Evolutionary conservation across 352 stramenopile genomes (phyloP), one percentile per base, ranked within the genome.

Genomic region (Phytophthora crassamura): DNA sequence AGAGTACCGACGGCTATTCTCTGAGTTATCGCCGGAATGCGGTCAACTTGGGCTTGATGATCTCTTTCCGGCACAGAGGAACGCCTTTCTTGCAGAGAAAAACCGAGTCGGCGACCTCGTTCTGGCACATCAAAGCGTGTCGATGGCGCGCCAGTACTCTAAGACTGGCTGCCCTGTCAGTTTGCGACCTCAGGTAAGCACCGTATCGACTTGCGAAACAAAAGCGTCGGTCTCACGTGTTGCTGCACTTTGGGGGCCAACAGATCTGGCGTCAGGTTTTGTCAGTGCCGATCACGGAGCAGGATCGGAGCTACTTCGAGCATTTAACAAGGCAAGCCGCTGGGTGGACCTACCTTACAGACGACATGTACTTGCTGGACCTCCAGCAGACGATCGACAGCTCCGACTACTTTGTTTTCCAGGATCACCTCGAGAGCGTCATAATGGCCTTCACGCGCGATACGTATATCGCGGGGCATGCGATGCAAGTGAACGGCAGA

Each of bases 371-470:
- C 64, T 62, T 89, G 46, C 73, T 94, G 15, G 86, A 94, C 43
- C 74, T 93, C n/a, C 82, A 93, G 69, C 84, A 89, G 48, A 79
- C 80, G 4, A 79, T 88, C 47, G 76, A 92, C 74, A 90, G 78
- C 55, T 88, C 66, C 34, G 83, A 94, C 57, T 92, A 93, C 51
- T 93, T 94, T 64, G 81, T 91, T 50, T 94, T 94, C 51, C 78
- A 93, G 64, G 86, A 93, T 40, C 74, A 86, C 30, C 74, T 94
- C 40, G 74, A 87, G 56, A 86, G 72, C 50, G 74, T 89, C 32
- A 56, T 94, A 16, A 83, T 92, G 70, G 80, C 82, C 20, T 94
- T 93, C 58, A 90, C 80, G 7, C 75, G 86, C 25, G 86, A 93
- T 61, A 54, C 57, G 0, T 73, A 81, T 32, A 77, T 90, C 14